phyloP scores from a whole-genome alignment of 148 eudicot species.

The Gaultheria prostrata region DNA sequence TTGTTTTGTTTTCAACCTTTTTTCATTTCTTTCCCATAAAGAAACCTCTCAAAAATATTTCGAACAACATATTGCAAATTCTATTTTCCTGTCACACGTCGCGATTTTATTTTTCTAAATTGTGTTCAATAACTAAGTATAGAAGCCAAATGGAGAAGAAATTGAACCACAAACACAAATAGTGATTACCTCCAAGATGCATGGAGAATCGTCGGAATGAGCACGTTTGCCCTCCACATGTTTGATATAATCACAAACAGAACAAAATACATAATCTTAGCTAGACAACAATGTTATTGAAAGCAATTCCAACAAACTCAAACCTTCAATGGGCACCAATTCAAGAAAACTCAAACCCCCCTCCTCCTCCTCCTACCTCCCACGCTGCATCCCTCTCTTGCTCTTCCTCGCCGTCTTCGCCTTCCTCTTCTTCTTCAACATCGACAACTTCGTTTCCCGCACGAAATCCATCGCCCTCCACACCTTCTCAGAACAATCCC shows the following conservation, averaged over 20 bases:
- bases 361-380: not conserved
- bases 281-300: not conserved
- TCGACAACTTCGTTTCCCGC: conserved; percentile 17
- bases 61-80: too few species aligned
- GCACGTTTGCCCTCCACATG: conserved; percentile 16
- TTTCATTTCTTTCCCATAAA: too few species aligned
- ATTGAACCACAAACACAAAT: conserved; percentile 14
- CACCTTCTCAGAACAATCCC: conserved; percentile 6
- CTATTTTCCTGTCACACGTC: too few species aligned
- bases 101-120: not conserved
- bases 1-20: too few species aligned
- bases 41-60: too few species aligned
- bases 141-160: not conserved
- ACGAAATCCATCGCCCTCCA: conserved; percentile 17
- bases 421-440: conserved; percentile 14
- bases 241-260: not conserved
- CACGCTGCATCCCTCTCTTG: conserved; percentile 13
- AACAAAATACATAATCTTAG: not conserved
- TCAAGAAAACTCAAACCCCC: conserved; percentile 10
- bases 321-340: conserved; percentile 10
- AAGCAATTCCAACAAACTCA: not conserved
- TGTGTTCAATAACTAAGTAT: not conserved
- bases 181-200: conserved; percentile 1
- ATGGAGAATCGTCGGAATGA: conserved; percentile 5
- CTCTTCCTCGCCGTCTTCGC: conserved; percentile 12